Evolutionary conservation across 805 yeast species (phyloP), one percentile per base, ranked within the genome.

Genomic region (Blastobotrys terrestris): DNA sequence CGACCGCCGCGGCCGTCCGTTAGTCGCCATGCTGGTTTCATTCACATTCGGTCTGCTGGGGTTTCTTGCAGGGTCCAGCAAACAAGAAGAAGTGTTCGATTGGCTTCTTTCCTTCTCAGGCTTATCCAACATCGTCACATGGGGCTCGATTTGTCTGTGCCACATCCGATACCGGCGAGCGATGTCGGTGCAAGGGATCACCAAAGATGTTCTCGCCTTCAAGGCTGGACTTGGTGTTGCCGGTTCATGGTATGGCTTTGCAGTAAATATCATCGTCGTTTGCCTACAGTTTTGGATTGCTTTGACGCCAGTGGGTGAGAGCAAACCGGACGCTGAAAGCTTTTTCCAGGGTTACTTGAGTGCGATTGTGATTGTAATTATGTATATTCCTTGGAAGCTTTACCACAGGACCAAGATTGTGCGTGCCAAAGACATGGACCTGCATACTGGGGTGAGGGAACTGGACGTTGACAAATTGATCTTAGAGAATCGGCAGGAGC

Each of bases 1-100:
- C 55, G 95, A 88, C 67, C 77, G 85, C 58, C 73, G 72, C 51
- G 96, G 96, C 53, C 78, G 95, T 63, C 96, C 96, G n/a, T 66
- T 85, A 50, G 79, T 78, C 48, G 92, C 89, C 16, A 80, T 85
- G 61, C 56, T 63, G 1, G 53, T 72, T 19, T 71, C 79, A 22
- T 64, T 71, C 19, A 13, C 63, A 39, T 73, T 83, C 60, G 88
- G 87, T 20, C 68, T 79, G 39, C 66, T 83, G 19, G 79, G 84
- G 46, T 83, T 79, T 67, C 71, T 86, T 44, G 79, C 84, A 41
- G 87, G 87, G 3, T 78, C 85, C 42, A 46, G 51, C 14, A 75
- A 78, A 65, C 59, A 65, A 50, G 49, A 52, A 22, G 62, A 56
- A 13, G 82, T 84, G 31, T 85, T 85, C 68, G 71, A 72, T 55